Percentiles rank a stretch among this genome's conserved stretches.
Conservation (phyloP, 148 eudicot species). For the Silene conica region DNA sequence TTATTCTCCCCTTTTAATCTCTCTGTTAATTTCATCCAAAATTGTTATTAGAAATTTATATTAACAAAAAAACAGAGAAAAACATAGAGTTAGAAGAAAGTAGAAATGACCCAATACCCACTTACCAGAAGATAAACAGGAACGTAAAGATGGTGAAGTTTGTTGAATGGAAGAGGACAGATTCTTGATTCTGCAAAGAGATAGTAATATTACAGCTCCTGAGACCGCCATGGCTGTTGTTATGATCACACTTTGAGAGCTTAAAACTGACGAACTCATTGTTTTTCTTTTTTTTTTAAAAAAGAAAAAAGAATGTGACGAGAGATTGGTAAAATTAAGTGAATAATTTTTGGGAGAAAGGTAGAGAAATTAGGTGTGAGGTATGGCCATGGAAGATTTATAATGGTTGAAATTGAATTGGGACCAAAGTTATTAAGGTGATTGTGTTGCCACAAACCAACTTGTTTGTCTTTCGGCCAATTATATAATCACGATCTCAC, state of each 20-base stretch:
- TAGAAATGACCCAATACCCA: not conserved
- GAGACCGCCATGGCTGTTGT: conserved; percentile 70
- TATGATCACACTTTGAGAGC: conserved; percentile 44
- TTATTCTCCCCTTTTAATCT: conserved; percentile 29
- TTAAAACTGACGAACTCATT: conserved; percentile 38
- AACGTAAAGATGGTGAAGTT: conserved; percentile 26
- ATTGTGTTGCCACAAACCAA: too few relatives aligned
- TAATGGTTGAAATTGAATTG: too few relatives aligned
- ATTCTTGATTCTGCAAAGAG: conserved; percentile 34
- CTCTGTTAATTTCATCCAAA: conserved; percentile 5
- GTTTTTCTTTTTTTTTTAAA: not conserved
- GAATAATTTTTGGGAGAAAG: too few relatives aligned
- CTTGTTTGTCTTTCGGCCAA: too few relatives aligned
- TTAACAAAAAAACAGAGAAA: not conserved
- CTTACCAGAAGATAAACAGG: conserved; percentile 52
- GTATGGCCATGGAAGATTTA: too few relatives aligned
- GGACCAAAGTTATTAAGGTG: too few relatives aligned
- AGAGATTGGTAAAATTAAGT: not conserved
- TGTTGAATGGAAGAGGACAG: conserved; percentile 17
- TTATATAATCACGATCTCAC: too few relatives aligned
- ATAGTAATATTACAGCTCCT: conserved; percentile 44
- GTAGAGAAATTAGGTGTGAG: too few relatives aligned
- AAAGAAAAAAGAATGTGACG: not conserved
- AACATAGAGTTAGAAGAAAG: not conserved
- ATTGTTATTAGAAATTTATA: conserved; percentile 6